Conservation (phyloP, 345 rosid species). For the Syzygium aqueum region DNA sequence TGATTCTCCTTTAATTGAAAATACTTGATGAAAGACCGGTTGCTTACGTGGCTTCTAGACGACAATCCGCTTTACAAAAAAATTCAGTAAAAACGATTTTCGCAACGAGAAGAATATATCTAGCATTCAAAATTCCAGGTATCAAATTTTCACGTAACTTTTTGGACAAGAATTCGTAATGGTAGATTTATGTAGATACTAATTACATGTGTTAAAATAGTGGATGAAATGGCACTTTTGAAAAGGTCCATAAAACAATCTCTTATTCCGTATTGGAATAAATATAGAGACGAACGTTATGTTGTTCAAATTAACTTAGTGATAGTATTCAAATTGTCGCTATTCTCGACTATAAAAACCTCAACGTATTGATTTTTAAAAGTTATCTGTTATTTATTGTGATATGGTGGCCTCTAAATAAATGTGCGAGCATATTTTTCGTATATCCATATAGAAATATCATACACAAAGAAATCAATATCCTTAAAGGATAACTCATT, state of each 20-base stretch:
- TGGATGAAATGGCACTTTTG: not conserved
- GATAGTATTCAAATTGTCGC: too few species aligned
- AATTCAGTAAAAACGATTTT: not conserved
- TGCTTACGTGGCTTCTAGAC: not conserved
- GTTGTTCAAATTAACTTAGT: too few species aligned
- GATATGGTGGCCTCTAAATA: too few species aligned
- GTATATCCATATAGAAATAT: too few species aligned
- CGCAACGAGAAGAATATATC: too few species aligned
- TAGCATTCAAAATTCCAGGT: not conserved
- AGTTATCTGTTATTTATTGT: too few species aligned
- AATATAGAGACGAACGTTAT: too few species aligned
- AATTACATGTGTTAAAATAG: not conserved
- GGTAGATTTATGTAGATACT: not conserved
- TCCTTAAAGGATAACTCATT: too few species aligned
- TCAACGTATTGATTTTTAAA: too few species aligned
- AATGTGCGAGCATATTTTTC: too few species aligned
- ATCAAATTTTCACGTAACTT: not conserved
- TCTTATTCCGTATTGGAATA: not conserved
- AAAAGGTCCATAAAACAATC: not conserved
- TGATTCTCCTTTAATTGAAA: not conserved
- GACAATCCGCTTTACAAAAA: not conserved
- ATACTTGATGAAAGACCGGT: not conserved
- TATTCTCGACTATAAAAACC: too few species aligned
- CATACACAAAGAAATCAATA: too few species aligned
- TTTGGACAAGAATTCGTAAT: not conserved